Evolutionary conservation across 768 basidiomycete genomes (phyloP), one percentile per base, ranked within the genome.

Genomic region (Tulasnella sp.): DNA sequence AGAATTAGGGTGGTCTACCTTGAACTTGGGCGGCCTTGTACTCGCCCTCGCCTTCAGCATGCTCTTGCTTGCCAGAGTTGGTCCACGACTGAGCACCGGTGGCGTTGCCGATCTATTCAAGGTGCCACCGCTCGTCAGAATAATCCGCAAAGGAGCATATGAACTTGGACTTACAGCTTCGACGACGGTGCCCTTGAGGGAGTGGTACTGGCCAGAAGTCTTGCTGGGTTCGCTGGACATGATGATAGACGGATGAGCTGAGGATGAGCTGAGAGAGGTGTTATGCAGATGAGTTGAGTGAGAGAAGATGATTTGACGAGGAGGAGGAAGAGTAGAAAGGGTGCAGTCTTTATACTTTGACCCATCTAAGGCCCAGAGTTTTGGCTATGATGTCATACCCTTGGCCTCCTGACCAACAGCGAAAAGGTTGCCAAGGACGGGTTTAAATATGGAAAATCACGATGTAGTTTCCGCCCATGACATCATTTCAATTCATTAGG

Each of bases 181-280:
- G 75, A 81, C 79, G 72, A 78, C 65, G 64, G 76, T 81, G 65
- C 82, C 82, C 77, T 82, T 82, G 11, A 79, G 22, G 19, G 82
- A 82, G 79, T 82, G 81, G 76, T 72, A 79, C 71, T 82, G 79
- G 68, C 82, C 82, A 62, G 80, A 71, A 16, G 32, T 26, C 62
- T 71, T 71, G 29, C 52, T 65, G 35, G 52, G 70, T 19, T 62
- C 36, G 70, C 22, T 64, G 22, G 69, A n/a, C 69, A 71, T 71
- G 59, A 11, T 42, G 11, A 47, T 19, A 11, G 22, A 67, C n/a
- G 32, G 11, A 47, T 47, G 19, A 47, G n/a, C n/a, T 35, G 63
- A 36, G 5, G 34, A 65, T 36, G 63, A 65, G 44, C 22, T 47
- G 22, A 14, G 44, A 47, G 44, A 14, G 14, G 22, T 47, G 44